These are phyloP conservation scores for Globomyces pollinis-pini DNA, from an alignment of 192 early-diverging fungal species.

Conservation along the genomic window DNA sequence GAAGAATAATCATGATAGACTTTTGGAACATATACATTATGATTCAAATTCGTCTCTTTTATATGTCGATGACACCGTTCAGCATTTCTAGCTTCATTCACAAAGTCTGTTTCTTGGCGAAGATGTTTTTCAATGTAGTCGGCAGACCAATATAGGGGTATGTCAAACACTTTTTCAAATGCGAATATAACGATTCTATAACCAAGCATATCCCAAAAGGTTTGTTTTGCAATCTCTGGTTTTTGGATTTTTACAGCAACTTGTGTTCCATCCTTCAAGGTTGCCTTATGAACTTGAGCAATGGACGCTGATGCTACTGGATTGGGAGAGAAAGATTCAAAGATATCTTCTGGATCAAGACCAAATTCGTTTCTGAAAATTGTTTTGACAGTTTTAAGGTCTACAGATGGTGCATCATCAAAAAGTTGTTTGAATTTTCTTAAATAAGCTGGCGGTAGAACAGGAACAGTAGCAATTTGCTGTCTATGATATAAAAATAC, in stretches of 20 bases:
- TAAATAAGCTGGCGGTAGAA: constrained; percentile 41
- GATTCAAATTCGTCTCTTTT: constrained; percentile 26
- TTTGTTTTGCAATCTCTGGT: constrained; percentile 76
- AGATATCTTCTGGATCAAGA: constrained; percentile 34
- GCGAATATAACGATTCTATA: constrained; percentile 50
- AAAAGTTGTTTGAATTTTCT: constrained; percentile 59
- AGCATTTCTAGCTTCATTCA: constrained; percentile 75
- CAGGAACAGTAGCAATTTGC: constrained; percentile 35
- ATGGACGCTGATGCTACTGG: constrained; percentile 89
- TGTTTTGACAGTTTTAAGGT: constrained; percentile 50
- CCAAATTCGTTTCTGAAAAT: constrained; percentile 65
- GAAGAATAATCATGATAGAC: constrained; percentile 66
- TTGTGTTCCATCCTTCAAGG: constrained; percentile 44
- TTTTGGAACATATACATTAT: constrained; percentile 65
- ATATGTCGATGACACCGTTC: constrained; percentile 43
- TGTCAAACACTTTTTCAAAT: constrained; percentile 72
- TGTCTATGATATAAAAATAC: too few species aligned
- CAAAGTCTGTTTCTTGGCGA: constrained; percentile 79
- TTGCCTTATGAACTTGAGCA: constrained; percentile 86
- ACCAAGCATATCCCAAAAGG: constrained; percentile 72
- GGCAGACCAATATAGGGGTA: constrained; percentile 73
- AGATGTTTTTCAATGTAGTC: constrained; percentile 66
- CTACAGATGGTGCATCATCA: constrained; percentile 73
- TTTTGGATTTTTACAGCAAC: constrained; percentile 95
- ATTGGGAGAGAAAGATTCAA: constrained; percentile 56